Evolutionary conservation across 2,329 filamentous ascomycete species (phyloP), one percentile per base, ranked within the genome.

Genomic region (Xylariaceae sp.): DNA sequence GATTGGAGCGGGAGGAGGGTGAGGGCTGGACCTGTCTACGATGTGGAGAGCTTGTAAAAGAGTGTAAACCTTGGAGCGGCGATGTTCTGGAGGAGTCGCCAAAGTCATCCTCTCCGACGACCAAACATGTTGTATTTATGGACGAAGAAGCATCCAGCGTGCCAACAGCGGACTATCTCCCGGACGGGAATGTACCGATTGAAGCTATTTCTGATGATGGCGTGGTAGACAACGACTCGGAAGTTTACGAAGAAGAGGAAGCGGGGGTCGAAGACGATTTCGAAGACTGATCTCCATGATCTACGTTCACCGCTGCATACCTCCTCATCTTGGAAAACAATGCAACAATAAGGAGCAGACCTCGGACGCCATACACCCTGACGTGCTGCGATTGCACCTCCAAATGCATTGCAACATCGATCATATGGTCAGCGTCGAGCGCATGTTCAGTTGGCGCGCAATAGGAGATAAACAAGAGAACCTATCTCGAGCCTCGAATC

Each of bases 21-120:
- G 90, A 96, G 64, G 92, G 92, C 2, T 96, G 91, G 90, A 80
- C 83, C 11, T 99, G 94, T 70, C 73, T 99, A 42, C 81, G 94
- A 17, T 99, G 94, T 64, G 91, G 91, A 15, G 87, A 89, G 63
- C 67, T 86, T 17, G 83, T 95, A 43, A 90, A 86, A 64, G 84
- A 91, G 66, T 97, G 92, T 68, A 85, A 83, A 66, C 90, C 94
- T 1, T 99, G 94, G 94, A 83, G 77, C 59, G 94, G 94, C 19
- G 94, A 96, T 68, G 87, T 97, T 15, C 68, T 96, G 40, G 84
- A 86, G 64, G 72, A 76, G 15, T 69, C 70, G 38, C 38, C 53
- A 11, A 63, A 60, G 44, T 62, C 64, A 54, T 76, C 69, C 58
- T 68, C 67, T 19, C 64, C 70, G 7, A 63, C 68, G 7, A 65